Conservation (phyloP, 2,329 filamentous ascomycete genomes). For the Acrodontium crateriforme region DNA sequence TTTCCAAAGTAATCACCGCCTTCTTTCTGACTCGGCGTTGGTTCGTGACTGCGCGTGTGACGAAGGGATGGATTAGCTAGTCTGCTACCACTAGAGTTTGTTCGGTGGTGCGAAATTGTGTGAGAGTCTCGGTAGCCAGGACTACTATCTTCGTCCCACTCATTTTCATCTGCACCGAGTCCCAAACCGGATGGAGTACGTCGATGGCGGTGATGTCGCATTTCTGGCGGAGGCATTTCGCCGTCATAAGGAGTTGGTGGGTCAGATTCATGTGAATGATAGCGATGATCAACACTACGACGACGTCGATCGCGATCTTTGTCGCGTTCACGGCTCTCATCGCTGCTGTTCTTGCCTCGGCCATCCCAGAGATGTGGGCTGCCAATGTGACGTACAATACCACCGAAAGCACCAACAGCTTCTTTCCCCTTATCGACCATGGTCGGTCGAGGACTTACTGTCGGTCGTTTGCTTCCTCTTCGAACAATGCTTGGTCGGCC, state of each 20-base stretch:
- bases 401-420: conserved; percentile 22
- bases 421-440: conserved; percentile 23
- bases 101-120: conserved; percentile 8
- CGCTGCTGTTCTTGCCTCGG: conserved; percentile 8
- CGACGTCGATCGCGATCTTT: conserved; percentile 8
- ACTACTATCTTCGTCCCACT: neutral
- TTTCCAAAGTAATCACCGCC: conserved; percentile 13
- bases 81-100: too few relatives aligned
- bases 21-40: conserved; percentile 22
- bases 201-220: neutral
- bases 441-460: conserved; percentile 18
- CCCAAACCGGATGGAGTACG: neutral
- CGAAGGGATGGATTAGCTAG: conserved; percentile 23
- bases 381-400: conserved; percentile 22
- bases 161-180: neutral
- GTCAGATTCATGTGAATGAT: conserved; percentile 12
- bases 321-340: conserved; percentile 13
- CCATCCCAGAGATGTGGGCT: conserved; percentile 25
- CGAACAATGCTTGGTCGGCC: conserved; percentile 30
- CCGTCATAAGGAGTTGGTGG: neutral
- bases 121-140: neutral
- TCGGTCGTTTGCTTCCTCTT: conserved; percentile 21
- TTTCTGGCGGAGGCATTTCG: neutral
- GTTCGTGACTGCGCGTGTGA: conserved; percentile 30
- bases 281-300: conserved; percentile 10